Base-by-base conservation (phyloP, 179 eudicot genomes). In the Beta lomatogona region DNA sequence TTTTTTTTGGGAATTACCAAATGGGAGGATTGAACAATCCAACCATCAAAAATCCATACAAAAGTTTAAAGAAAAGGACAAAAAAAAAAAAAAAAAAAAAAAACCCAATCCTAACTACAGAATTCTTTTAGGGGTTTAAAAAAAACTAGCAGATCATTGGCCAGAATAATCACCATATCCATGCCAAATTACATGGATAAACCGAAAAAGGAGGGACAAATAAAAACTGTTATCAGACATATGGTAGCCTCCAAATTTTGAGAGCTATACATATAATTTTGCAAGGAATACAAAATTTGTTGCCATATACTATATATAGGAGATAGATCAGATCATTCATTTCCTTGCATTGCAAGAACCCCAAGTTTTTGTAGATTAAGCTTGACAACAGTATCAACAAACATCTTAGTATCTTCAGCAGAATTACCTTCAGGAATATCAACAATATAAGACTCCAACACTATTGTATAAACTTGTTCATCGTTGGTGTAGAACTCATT, bases 341-440 rank as follows among this genome's bases (percentile, higher is more conserved):
- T 25, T 6, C 87, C 93, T 83, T 90, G 91, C 88, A 50, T 88
- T 54, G 91, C 92, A 78, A 91, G 85, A 28, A 89, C 89, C 3
- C 89, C 88, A 61, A 93, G 91, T 84, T 92, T 93, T 74, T 93
- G 97, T 19, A 92, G 90, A 71, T 93, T 92, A 81, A 91, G 83
- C 85, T 89, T 92, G 61, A 93, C 91, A 41, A 93, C 97, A 0
- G 98, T 93, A 75, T 93, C 93, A 31, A 86, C 90, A 83, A 93
- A 93, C 91, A 91, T 87, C 85, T 91, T 87, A 0, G 98, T 93
- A 75, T 93, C 98, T 55, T 89, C 92, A 21, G 86, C 91, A 0
- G 91, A 87, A 31, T 93, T 93, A 73, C 94, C 97, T n/a, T 85
- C 85, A n/a, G 97, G 98, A 50, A 93, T 91, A 80, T 93, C 98